Conservation (phyloP, 345 rosid genomes). For the Gossypium stocksii region DNA sequence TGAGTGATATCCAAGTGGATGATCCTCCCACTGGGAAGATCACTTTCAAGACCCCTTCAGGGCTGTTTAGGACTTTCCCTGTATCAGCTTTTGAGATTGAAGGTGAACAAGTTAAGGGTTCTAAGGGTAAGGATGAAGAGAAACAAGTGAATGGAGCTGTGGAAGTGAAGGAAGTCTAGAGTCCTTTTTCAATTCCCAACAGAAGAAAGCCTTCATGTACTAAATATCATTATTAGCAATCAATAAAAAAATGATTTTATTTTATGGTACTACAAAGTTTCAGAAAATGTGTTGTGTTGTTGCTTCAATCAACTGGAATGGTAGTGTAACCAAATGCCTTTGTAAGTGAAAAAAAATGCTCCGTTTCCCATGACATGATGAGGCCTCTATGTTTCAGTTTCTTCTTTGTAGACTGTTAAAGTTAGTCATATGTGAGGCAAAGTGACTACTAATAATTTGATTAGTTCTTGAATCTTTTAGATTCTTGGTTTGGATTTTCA, state of each 20-base stretch:
- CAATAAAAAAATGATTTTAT: not conserved
- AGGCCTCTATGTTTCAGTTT: not conserved
- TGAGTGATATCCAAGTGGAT: slow-evolving; percentile 55
- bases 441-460: not conserved
- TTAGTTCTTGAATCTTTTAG: not conserved
- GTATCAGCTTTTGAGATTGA: slow-evolving; percentile 59
- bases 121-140: slow-evolving; percentile 25
- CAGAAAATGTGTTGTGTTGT: too few relatives aligned
- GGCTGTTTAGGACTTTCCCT: slow-evolving; percentile 65
- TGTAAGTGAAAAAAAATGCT: not conserved
- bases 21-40: slow-evolving; percentile 53
- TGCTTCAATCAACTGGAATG: not conserved
- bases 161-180: slow-evolving; percentile 33
- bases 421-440: not conserved
- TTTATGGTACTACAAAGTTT: not conserved
- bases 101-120: slow-evolving; percentile 30
- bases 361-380: not conserved
- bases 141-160: slow-evolving; percentile 26
- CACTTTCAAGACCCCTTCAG: slow-evolving; percentile 76
- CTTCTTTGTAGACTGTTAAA: not conserved
- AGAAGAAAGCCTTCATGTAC: not conserved
- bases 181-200: too few relatives aligned
- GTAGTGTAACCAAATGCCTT: not conserved
- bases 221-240: not conserved
- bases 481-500: not conserved